Conservation (phyloP, 768 basidiomycete species). For the Pulveroboletus frians region DNA sequence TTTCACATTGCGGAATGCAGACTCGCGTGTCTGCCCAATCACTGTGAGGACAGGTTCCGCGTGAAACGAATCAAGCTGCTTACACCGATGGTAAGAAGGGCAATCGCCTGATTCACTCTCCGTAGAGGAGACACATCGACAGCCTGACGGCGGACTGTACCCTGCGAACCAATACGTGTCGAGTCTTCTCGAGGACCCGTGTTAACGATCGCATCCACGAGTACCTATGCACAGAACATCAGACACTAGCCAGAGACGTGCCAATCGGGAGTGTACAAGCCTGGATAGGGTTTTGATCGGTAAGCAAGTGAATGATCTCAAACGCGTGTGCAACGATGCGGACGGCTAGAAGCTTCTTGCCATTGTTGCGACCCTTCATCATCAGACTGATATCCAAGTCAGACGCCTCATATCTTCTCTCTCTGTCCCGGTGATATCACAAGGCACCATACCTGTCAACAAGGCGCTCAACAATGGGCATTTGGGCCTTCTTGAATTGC, state of each 20-base stretch:
- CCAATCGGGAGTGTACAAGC: constrained; percentile 39
- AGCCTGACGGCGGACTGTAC: constrained; percentile 98
- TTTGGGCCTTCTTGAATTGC: constrained; percentile 99
- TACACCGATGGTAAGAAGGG: constrained; percentile 95
- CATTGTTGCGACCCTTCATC: constrained; percentile 99
- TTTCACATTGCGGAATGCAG: constrained; percentile 99
- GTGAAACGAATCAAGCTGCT: constrained; percentile 26
- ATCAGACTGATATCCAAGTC: constrained; percentile 62
- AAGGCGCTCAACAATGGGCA: constrained; percentile 99
- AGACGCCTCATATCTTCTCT: not conserved
- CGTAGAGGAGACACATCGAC: constrained; percentile 99
- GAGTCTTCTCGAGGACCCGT: constrained; percentile 99
- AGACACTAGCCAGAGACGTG: not conserved
- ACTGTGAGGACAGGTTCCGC: constrained; percentile 1
- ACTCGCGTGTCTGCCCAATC: constrained; percentile 82
- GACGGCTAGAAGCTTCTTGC: constrained; percentile 98
- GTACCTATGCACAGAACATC: constrained; percentile 48
- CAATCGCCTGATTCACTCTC: constrained; percentile 94
- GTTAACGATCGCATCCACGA: constrained; percentile 99
- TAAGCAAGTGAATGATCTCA: constrained; percentile 99
- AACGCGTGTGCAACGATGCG: constrained; percentile 99
- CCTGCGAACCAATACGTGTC: constrained; percentile 99
- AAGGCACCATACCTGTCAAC: constrained; percentile 74
- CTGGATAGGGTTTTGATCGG: constrained; percentile 99
- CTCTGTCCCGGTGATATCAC: not conserved